Conservation (phyloP, 2,329 filamentous ascomycete genomes). For the Elsinoe fawcettii region DNA sequence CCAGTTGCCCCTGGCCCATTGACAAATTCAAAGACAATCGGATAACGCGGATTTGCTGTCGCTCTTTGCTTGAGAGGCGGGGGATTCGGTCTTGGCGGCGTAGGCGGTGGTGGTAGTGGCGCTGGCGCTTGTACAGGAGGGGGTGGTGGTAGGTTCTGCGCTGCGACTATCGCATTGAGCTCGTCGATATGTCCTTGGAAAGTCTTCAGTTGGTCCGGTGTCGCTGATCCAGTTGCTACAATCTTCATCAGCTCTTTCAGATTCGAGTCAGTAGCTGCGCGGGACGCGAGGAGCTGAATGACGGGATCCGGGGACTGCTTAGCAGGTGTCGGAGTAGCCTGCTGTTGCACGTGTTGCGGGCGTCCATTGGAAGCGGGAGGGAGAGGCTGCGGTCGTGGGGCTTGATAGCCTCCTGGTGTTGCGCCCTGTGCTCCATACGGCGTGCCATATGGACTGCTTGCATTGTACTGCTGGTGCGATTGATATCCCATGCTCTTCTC, state of each 20-base stretch:
- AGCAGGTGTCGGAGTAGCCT: constrained; percentile 25
- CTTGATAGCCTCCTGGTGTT: neutral
- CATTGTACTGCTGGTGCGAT: constrained; percentile 19
- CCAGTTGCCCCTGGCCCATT: constrained; percentile 48
- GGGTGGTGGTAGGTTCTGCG: constrained; percentile 28
- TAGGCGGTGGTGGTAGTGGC: constrained; percentile 16
- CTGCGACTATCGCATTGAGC: constrained; percentile 50
- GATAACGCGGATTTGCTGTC: constrained; percentile 48
- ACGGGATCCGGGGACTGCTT: constrained; percentile 56
- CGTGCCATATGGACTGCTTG: constrained; percentile 15
- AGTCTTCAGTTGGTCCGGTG: constrained; percentile 60
- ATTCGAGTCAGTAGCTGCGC: constrained; percentile 63
- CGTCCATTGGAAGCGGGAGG: constrained; percentile 17
- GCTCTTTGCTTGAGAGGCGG: constrained; percentile 48
- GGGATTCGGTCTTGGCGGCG: constrained; percentile 15
- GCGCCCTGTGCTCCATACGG: constrained; percentile 13
- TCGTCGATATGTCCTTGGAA: constrained; percentile 79
- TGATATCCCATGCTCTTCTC: constrained; percentile 19
- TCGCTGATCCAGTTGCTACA: constrained; percentile 67
- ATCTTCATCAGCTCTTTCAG: constrained; percentile 75
- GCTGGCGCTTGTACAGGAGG: constrained; percentile 15
- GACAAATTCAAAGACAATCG: constrained; percentile 61
- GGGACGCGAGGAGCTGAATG: constrained; percentile 69
- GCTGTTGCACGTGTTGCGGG: constrained; percentile 19
- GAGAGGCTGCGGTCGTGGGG: constrained; percentile 11